Base-by-base conservation (phyloP, 768 basidiomycete species). In the Psilocybe sp. region DNA sequence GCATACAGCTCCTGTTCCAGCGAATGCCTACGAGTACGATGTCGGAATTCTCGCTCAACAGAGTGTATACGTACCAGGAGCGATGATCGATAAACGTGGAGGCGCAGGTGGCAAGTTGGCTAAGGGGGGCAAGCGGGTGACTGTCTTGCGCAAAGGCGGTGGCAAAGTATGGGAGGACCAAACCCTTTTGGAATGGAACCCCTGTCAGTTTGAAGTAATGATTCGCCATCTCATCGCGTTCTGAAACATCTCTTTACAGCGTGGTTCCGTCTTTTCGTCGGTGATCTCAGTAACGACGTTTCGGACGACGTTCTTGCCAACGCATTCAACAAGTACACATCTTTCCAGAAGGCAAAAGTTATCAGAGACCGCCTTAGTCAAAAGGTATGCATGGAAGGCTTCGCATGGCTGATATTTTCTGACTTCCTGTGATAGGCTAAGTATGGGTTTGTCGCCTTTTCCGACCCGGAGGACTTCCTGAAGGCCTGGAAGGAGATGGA, bases 401-500 rank as follows among this genome's bases (percentile, higher is more conserved):
- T 28, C 4, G 15, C 14, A 8, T 37, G 11, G 3, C 43, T 31
- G 12, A 11, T 28, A 35, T 8, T 36, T 35, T 12, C 36, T 53
- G 56, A 32, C 51, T 47, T 34, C 46, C 45, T 55, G 47, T 16
- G 56, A 1, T 49, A 96, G 92, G 95, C 96, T 0, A 97, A 92
- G 67, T 99, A 86, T 63, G 97, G 95, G 3, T 99, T 99, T 63
- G 92, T 98, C 20, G 92, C 92, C 1, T 99, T 98, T 69, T 92
- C 90, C 39, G 97, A 98, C 63, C 97, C 97, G 0, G 97, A 99
- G 69, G 97, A 99, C 66, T 98, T 98, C 68, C 67, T 99, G 49
- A 95, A 85, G 64, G 96, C 96, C 14, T 99, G 96, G 96, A 98
- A 98, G 66, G 95, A 98, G 68, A 98, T 97, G 95, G 94, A 98